Percentiles rank a stretch among this genome's conserved stretches.
Evolutionary conservation across 371 early-diverging fungal species (phyloP).

Genomic region (Mortierella sp.): DNA sequence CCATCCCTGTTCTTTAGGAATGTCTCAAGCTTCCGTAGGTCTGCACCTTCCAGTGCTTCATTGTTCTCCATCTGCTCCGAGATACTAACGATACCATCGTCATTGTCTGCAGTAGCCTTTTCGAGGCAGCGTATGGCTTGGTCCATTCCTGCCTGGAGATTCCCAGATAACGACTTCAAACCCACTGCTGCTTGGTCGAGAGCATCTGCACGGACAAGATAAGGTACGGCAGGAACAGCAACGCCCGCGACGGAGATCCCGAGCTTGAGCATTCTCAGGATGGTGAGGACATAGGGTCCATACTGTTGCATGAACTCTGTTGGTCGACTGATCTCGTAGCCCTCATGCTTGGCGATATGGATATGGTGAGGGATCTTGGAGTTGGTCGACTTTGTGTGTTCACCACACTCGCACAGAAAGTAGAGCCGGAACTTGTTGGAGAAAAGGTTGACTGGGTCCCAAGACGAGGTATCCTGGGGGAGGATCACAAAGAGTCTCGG

Average conservation of each 20-base stretch:
- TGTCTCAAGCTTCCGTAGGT: slow-evolving; percentile 9
- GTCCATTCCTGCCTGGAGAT: no score
- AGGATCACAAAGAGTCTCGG: neutral
- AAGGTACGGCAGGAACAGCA: slow-evolving; percentile 11
- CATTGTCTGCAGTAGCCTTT: no score
- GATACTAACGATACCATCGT: no score
- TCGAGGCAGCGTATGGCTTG: no score
- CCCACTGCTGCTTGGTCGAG: neutral
- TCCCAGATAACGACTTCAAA: neutral
- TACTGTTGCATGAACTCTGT: slow-evolving; percentile 23
- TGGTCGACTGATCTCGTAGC: slow-evolving; percentile 15
- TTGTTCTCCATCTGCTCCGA: no score
- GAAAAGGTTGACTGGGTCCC: neutral
- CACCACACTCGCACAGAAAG: slow-evolving; percentile 45
- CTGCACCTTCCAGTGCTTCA: slow-evolving; percentile 19
- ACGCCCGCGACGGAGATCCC: slow-evolving; percentile 22
- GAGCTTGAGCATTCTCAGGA: slow-evolving; percentile 33
- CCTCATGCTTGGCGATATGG: slow-evolving; percentile 24
- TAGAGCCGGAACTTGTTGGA: slow-evolving; percentile 21
- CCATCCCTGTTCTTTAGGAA: slow-evolving; percentile 16
- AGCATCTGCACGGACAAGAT: neutral
- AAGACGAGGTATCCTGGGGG: neutral
- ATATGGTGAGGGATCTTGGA: slow-evolving; percentile 25
- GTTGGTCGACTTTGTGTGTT: slow-evolving; percentile 18
- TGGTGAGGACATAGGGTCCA: slow-evolving; percentile 16